Evolutionary conservation across 345 rosid genomes (phyloP).

Genomic region (Garcia nutans): DNA sequence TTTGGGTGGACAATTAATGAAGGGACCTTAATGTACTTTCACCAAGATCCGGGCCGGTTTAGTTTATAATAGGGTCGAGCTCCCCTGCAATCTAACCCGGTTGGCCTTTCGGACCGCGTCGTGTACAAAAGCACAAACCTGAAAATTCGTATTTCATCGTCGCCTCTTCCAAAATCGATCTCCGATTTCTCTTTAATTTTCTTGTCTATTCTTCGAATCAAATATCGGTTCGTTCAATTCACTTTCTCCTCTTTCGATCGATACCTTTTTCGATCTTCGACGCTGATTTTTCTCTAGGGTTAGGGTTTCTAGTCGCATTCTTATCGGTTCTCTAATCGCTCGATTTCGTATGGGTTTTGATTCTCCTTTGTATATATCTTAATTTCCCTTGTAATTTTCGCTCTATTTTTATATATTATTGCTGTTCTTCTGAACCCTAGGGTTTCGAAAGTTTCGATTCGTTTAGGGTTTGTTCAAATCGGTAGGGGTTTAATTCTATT

Average conservation of each 20-base stretch:
- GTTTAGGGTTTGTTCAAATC: constrained; percentile 17
- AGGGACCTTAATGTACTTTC: constrained; percentile 18
- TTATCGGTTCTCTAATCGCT: constrained; percentile 16
- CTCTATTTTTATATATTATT: constrained; percentile 26
- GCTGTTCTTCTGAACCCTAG: constrained; percentile 15
- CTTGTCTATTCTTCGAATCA: constrained; percentile 16
- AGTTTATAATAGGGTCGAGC: constrained; percentile 14
- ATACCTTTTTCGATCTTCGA: constrained; percentile 20
- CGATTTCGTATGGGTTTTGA: constrained; percentile 16
- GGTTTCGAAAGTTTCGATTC: constrained; percentile 37
- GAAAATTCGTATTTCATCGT: constrained; percentile 24
- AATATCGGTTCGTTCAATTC: constrained; percentile 29
- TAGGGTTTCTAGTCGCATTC: constrained; percentile 44
- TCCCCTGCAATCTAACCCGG: constrained; percentile 26
- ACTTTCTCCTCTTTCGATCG: constrained; percentile 25
- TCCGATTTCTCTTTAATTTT: constrained; percentile 21
- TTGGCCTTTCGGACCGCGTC: constrained; percentile 35
- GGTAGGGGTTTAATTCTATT: constrained; percentile 38
- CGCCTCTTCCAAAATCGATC: constrained; percentile 30
- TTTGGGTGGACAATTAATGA: too few relatives aligned
- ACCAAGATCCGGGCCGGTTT: constrained; percentile 19
- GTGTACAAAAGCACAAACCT: constrained; percentile 33
- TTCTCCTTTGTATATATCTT: constrained; percentile 1
- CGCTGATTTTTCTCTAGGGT: constrained; percentile 36
- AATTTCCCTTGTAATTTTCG: constrained; percentile 7